phyloP scores from a whole-genome alignment of 768 basidiomycete genomes.

The Rhodotorula graminis region DNA sequence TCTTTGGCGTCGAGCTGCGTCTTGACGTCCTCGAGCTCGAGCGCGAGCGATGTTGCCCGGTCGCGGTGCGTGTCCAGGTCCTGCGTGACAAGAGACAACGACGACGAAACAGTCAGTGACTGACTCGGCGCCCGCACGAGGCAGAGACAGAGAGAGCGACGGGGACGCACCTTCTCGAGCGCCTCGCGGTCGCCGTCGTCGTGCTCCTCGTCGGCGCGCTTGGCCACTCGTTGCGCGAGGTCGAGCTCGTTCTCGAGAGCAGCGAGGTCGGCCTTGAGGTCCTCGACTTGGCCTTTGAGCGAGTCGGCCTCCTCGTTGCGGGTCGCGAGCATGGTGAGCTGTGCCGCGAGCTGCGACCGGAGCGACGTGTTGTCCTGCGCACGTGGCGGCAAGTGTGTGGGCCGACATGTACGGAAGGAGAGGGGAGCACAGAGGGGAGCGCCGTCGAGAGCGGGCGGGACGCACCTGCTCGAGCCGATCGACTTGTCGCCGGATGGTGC shows the following conservation, averaged over 20 bases:
- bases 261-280: constrained; percentile 66
- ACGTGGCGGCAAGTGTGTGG: too few species aligned
- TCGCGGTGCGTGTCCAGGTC: constrained; percentile 43
- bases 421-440: too few species aligned
- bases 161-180: constrained; percentile 52
- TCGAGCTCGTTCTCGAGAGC: constrained; percentile 64
- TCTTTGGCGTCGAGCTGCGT: constrained; percentile 70
- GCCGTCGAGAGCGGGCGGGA: accelerated
- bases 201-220: constrained; percentile 59
- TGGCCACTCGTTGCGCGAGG: constrained; percentile 51
- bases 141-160: too few species aligned
- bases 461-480: constrained; percentile 39
- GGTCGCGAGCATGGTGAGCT: constrained; percentile 40
- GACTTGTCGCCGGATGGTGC: constrained; percentile 17
- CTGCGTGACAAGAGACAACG: constrained; percentile 4
- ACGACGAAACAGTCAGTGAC: neutral
- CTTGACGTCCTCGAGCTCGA: constrained; percentile 37
- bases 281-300: constrained; percentile 56
- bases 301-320: constrained; percentile 38
- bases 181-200: constrained; percentile 67
- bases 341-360: constrained; percentile 39
- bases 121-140: too few species aligned
- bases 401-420: too few species aligned
- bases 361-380: constrained; percentile 40
- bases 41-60: constrained; percentile 34